Conservation (phyloP, 306 rosid genomes). For the Pueraria montana region DNA sequence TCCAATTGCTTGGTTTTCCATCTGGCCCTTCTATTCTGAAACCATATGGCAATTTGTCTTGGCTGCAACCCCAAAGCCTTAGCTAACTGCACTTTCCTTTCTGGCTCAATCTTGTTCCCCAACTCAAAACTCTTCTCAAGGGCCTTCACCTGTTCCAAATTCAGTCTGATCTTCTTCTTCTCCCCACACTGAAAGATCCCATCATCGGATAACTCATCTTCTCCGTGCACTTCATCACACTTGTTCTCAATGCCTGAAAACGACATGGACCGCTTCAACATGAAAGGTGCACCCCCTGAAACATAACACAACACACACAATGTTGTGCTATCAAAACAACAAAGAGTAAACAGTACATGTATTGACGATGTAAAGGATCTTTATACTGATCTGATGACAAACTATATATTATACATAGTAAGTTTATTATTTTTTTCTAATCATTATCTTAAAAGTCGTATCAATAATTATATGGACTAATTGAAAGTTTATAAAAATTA, state of each 20-base stretch:
- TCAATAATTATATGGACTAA: too few relatives aligned
- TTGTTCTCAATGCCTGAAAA: conserved; percentile 70
- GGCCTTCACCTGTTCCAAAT: conserved; percentile 80
- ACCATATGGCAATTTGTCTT: conserved; percentile 90
- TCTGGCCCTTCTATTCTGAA: conserved; percentile 91
- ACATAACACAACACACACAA: not conserved
- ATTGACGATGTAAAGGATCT: too few relatives aligned
- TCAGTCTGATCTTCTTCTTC: conserved; percentile 90
- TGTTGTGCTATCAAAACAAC: not conserved
- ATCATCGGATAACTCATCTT: conserved; percentile 84
- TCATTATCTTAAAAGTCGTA: too few relatives aligned
- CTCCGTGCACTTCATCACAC: conserved; percentile 57
- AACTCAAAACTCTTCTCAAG: conserved; percentile 92
- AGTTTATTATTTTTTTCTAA: too few relatives aligned
- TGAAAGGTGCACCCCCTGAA: conserved; percentile 58
- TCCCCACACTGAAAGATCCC: conserved; percentile 76
- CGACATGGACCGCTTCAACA: conserved; percentile 85
- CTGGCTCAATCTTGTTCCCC: conserved; percentile 90
- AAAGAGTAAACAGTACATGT: not conserved
- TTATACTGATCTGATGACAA: too few relatives aligned
- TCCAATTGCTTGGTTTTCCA: conserved; percentile 91
- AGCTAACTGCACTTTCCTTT: conserved; percentile 81
- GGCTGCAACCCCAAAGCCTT: conserved; percentile 82
- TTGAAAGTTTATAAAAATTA: not conserved
- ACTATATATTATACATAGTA: too few relatives aligned